A percentile compares a stretch with the other conserved stretches of the same genome.
phyloP scores from a whole-genome alignment of 768 basidiomycete species.

The Crassisporium funariophilum region DNA sequence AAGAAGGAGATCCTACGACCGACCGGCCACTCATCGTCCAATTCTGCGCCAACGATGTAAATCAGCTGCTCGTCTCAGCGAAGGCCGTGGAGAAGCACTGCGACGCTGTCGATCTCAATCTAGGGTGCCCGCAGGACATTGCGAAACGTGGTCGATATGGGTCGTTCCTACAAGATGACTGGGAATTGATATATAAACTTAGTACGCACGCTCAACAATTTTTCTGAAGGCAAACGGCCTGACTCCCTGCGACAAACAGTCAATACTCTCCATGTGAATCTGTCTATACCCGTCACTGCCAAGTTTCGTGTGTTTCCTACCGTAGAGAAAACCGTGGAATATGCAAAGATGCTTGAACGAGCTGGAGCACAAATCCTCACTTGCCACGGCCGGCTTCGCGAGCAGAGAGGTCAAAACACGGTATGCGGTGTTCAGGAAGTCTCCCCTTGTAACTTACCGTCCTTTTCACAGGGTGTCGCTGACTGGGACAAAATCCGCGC shows the following conservation, averaged over 20 bases:
- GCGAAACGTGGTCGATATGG: constrained; percentile 88
- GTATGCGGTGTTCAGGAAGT: constrained; percentile 35
- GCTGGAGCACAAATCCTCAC: constrained; percentile 96
- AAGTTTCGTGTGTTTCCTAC: constrained; percentile 93
- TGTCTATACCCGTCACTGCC: constrained; percentile 91
- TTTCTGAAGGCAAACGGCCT: background rate
- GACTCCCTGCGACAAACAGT: constrained; percentile 47
- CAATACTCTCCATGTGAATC: constrained; percentile 79
- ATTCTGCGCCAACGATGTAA: constrained; percentile 91
- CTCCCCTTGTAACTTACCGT: background rate
- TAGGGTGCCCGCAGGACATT: constrained; percentile 95
- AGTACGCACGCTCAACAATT: constrained; percentile 46
- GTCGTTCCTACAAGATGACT: constrained; percentile 91
- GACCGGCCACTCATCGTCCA: constrained; percentile 91
- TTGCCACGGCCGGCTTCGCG: constrained; percentile 88
- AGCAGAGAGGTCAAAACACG: constrained; percentile 86
- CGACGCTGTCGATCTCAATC: constrained; percentile 94
- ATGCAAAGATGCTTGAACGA: constrained; percentile 93
- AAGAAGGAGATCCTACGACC: constrained; percentile 75
- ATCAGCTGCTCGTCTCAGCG: constrained; percentile 77
- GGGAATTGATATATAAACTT: constrained; percentile 82
- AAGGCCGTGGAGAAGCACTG: constrained; percentile 74
- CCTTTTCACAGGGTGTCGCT: constrained; percentile 67
- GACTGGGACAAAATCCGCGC: constrained; percentile 90
- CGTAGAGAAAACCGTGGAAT: constrained; percentile 85